Evolutionary conservation across 1,284 basidiomycete species (phyloP).

Genomic region (Trichosporon asahii): DNA sequence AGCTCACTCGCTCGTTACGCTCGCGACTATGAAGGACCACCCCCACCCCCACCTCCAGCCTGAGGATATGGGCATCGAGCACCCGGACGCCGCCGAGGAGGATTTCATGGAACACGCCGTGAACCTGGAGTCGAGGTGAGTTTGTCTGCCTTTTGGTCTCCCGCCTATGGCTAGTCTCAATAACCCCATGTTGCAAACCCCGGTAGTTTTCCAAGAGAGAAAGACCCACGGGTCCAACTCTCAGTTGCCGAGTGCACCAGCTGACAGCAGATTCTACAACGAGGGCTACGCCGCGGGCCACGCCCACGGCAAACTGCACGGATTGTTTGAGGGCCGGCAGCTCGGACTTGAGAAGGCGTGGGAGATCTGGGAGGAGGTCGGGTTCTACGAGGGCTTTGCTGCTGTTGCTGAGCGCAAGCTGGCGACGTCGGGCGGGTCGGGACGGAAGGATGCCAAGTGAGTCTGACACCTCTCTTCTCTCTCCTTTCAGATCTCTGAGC

Average conservation of each 20-base stretch:
- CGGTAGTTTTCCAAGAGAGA: too few relatives aligned
- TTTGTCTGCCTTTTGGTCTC: background rate
- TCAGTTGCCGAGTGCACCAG: background rate
- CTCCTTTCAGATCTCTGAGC: too few relatives aligned
- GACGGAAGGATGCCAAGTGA: slow-evolving; percentile 35
- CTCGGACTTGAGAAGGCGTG: slow-evolving; percentile 87
- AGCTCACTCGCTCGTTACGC: background rate
- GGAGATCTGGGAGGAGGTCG: slow-evolving; percentile 95
- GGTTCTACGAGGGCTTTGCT: slow-evolving; percentile 84
- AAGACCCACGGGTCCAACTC: too few relatives aligned
- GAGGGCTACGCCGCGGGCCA: slow-evolving; percentile 72
- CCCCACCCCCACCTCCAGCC: background rate
- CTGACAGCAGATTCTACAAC: slow-evolving; percentile 66
- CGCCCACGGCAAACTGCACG: slow-evolving; percentile 82
- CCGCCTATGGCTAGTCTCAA: too few relatives aligned
- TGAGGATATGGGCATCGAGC: background rate
- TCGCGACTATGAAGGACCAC: background rate
- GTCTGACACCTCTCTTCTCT: too few relatives aligned
- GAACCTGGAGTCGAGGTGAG: slow-evolving; percentile 23
- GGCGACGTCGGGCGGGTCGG: slow-evolving; percentile 28
- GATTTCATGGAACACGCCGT: slow-evolving; percentile 16
- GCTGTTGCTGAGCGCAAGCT: slow-evolving; percentile 60
- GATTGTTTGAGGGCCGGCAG: slow-evolving; percentile 85
- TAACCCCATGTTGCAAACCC: too few relatives aligned
- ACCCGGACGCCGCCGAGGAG: background rate